Evolutionary conservation across 1,139 yeast genomes (phyloP).

Genomic region (Hanseniaspora gamundiae): DNA sequence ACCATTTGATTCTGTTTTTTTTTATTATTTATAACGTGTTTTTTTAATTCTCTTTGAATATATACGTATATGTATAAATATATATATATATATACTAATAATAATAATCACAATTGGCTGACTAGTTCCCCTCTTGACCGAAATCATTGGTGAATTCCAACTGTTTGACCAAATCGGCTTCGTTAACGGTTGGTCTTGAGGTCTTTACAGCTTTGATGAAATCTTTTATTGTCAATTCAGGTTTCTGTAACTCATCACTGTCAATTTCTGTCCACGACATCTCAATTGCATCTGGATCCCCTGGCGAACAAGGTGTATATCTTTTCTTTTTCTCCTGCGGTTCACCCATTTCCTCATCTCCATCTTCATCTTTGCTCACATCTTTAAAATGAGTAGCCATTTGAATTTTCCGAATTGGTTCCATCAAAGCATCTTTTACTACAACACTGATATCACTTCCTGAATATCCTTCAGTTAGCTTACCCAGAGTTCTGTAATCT

Average conservation of each 20-base stretch:
- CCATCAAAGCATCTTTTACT: slow-evolving; percentile 95
- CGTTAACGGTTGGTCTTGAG: slow-evolving; percentile 91
- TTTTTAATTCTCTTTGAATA: not conserved
- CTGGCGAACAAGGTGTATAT: slow-evolving; percentile 93
- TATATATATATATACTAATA: not conserved
- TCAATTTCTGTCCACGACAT: slow-evolving; percentile 90
- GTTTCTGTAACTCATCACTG: slow-evolving; percentile 82
- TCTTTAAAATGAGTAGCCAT: slow-evolving; percentile 89
- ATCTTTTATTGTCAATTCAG: slow-evolving; percentile 80
- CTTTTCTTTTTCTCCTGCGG: slow-evolving; percentile 30
- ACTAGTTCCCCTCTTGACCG: slow-evolving; percentile 87
- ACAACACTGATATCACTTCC: slow-evolving; percentile 97
- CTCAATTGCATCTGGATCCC: slow-evolving; percentile 74
- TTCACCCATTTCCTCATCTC: slow-evolving; percentile 11
- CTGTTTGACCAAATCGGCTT: slow-evolving; percentile 68
- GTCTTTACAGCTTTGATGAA: slow-evolving; percentile 85
- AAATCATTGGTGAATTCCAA: slow-evolving; percentile 84
- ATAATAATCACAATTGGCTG: not conserved
- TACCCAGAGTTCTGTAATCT: slow-evolving; percentile 71
- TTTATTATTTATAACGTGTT: too few species aligned
- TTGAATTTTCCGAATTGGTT: slow-evolving; percentile 91
- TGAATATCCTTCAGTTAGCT: slow-evolving; percentile 93
- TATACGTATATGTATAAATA: not conserved
- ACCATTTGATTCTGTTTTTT: slow-evolving; percentile 12
- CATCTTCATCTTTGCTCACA: slow-evolving; percentile 7